A percentile compares a stretch with the other conserved stretches of the same genome.
Conservation (phyloP, 371 early-diverging fungal species). For the Haplosporangium sp. region DNA sequence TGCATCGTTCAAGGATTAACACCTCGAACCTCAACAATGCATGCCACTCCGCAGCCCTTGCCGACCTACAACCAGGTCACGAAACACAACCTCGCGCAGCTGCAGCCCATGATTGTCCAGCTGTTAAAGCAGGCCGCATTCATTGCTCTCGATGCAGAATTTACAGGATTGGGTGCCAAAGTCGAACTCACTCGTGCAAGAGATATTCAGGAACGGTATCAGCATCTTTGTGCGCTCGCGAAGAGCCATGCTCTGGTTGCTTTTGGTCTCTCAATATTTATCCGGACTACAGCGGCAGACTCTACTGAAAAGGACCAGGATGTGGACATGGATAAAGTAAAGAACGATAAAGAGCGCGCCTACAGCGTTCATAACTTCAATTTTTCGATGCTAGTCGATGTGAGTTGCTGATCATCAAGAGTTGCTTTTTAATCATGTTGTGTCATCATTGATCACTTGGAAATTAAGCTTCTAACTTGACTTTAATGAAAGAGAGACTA, state of each 20-base stretch:
- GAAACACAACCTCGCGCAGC: conserved; percentile 58
- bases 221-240: conserved; percentile 71
- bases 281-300: conserved; percentile 34
- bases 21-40: conserved; percentile 4
- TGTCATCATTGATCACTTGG: neutral
- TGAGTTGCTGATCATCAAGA: neutral
- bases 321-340: neutral
- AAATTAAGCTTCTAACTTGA: neutral
- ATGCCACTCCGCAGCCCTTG: conserved; percentile 14
- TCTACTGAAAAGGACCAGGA: neutral
- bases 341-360: conserved; percentile 11
- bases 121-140: conserved; percentile 64
- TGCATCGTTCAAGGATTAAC: neutral
- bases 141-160: conserved; percentile 90
- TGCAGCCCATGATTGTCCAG: conserved; percentile 55
- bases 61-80: conserved; percentile 61
- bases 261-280: conserved; percentile 80
- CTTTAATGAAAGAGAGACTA: conserved; percentile 46
- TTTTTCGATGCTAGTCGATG: conserved; percentile 63
- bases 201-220: conserved; percentile 82
- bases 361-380: conserved; percentile 66
- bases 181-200: conserved; percentile 51
- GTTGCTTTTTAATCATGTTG: neutral
- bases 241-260: conserved; percentile 80
- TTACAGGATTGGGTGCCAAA: conserved; percentile 79